phyloP scores from a whole-genome alignment of 1,284 basidiomycete species.

The Irpex sp. region DNA sequence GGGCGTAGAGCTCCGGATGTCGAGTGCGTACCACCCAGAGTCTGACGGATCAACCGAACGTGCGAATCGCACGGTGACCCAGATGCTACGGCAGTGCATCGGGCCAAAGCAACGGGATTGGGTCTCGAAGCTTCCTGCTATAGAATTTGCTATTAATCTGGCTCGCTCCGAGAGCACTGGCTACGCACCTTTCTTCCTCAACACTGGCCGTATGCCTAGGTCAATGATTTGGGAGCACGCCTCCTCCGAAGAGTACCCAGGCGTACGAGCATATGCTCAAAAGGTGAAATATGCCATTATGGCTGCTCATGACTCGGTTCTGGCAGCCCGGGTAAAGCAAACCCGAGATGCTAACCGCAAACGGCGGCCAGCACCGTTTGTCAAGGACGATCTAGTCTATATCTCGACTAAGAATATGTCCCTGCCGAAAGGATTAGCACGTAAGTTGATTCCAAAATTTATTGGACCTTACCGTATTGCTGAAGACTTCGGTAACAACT shows the following conservation, averaged over 20 bases:
- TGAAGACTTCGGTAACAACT: slow-evolving; percentile 13
- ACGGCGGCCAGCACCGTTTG: not conserved
- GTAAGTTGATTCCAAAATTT: slow-evolving; percentile 27
- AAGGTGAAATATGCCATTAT: slow-evolving; percentile 3
- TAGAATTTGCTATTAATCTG: slow-evolving; percentile 23
- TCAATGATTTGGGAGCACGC: too few species aligned
- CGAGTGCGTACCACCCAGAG: slow-evolving; percentile 4
- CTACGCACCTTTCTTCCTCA: too few species aligned
- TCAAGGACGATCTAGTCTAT: slow-evolving; percentile 24
- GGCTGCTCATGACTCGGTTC: slow-evolving; percentile 20
- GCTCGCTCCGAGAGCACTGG: slow-evolving; percentile 22
- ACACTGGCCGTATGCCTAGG: too few species aligned
- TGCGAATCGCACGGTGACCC: slow-evolving; percentile 32
- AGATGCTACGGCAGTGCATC: slow-evolving; percentile 33
- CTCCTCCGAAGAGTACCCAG: not conserved
- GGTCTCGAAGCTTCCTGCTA: slow-evolving; percentile 27
- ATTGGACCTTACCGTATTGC: slow-evolving; percentile 27
- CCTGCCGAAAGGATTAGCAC: slow-evolving; percentile 26
- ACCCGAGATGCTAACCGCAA: slow-evolving; percentile 15
- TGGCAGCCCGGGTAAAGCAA: slow-evolving; percentile 14
- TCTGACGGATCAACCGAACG: slow-evolving; percentile 14
- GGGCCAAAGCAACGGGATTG: slow-evolving; percentile 31
- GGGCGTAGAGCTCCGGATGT: too few species aligned
- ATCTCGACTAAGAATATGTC: slow-evolving; percentile 30
- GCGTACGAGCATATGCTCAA: slow-evolving; percentile 8